These are phyloP conservation scores for Wickerhamomyces silvicola DNA, from an alignment of 805 yeast species.

Conservation along the genomic window DNA sequence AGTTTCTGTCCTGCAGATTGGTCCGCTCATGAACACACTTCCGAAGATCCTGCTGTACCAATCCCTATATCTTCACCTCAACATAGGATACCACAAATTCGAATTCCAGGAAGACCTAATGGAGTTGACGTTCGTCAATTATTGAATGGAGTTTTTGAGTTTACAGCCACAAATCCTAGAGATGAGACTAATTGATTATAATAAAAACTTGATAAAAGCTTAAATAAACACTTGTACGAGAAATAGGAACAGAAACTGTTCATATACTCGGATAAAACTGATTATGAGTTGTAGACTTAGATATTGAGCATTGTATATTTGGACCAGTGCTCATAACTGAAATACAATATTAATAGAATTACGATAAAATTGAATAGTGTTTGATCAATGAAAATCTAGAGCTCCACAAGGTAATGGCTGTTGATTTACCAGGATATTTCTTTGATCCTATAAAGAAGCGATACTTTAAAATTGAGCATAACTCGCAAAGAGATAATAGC, in stretches of 20 bases:
- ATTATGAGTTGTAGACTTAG: no score
- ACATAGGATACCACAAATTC: no score
- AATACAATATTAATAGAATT: neutral
- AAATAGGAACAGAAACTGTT: no score
- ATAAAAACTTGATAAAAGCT: no score
- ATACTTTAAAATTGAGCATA: slow-evolving; percentile 21
- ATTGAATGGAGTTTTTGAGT: no score
- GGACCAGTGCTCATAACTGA: no score
- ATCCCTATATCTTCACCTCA: slow-evolving; percentile 5
- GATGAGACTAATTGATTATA: no score
- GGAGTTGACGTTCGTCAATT: neutral
- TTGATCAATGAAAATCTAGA: neutral
- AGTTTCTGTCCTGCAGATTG: slow-evolving; percentile 15
- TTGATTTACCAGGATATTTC: slow-evolving; percentile 20
- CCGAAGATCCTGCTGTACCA: slow-evolving; percentile 16
- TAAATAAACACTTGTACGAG: no score
- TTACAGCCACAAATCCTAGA: no score
- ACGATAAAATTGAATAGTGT: neutral
- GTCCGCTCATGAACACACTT: slow-evolving; percentile 8
- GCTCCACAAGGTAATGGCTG: slow-evolving; percentile 3
- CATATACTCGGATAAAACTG: no score
- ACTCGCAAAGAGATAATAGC: slow-evolving; percentile 5
- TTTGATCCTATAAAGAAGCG: slow-evolving; percentile 19
- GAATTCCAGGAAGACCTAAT: neutral
- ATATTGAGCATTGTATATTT: no score